These are phyloP conservation scores for Zygosaccharomyces rouxii DNA, from an alignment of 805 yeast species.

Conservation along the genomic window DNA sequence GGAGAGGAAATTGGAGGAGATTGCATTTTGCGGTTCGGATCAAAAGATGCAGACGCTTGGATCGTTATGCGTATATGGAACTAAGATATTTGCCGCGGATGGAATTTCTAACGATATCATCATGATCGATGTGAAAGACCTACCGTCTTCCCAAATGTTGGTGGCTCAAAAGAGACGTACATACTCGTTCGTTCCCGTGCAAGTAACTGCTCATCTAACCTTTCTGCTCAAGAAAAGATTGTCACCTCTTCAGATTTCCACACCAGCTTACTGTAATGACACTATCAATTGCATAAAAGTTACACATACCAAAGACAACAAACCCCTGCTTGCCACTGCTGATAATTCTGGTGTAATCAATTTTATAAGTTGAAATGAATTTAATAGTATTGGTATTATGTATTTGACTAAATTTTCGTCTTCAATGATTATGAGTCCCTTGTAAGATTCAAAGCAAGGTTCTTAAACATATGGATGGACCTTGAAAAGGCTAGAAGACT, in stretches of 20 bases:
- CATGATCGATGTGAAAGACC: slow-evolving; percentile 16
- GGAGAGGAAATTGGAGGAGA: slow-evolving; percentile 10
- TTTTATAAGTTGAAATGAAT: slow-evolving; percentile 8
- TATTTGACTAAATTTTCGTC: not conserved
- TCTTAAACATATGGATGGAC: not conserved
- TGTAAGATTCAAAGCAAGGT: not conserved
- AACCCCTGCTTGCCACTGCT: slow-evolving; percentile 14
- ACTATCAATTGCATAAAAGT: slow-evolving; percentile 10
- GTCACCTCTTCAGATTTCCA: not conserved
- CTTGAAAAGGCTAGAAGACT: not conserved
- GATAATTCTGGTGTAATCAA: slow-evolving; percentile 24
- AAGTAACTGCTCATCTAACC: slow-evolving; percentile 23
- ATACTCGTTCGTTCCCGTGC: slow-evolving; percentile 10
- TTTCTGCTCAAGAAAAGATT: slow-evolving; percentile 13
- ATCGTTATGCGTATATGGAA: slow-evolving; percentile 12
- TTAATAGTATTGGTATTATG: not conserved
- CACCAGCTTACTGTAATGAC: slow-evolving; percentile 8
- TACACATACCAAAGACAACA: not conserved
- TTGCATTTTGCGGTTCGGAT: slow-evolving; percentile 2
- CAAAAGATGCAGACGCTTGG: slow-evolving; percentile 3
- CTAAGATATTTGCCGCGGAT: slow-evolving; percentile 19
- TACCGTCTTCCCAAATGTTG: slow-evolving; percentile 12
- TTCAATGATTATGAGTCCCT: not conserved
- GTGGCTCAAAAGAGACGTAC: slow-evolving; percentile 6
- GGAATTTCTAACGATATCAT: slow-evolving; percentile 18